Conservation (phyloP, 176 grass and related monocot genomes). For the Juncus effusus region DNA sequence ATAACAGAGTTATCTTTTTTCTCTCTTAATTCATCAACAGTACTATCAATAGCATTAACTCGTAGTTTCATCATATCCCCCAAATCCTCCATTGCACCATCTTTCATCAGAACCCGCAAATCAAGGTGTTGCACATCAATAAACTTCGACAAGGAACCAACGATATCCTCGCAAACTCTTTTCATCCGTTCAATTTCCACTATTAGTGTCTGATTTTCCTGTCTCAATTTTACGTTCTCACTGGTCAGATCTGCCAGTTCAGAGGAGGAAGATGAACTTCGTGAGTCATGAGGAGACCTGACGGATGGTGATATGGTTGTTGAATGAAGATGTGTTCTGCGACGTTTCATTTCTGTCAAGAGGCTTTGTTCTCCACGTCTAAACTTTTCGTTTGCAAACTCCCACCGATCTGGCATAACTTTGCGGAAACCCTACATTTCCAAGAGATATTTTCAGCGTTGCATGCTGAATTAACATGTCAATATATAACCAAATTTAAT, state of each 20-base stretch:
- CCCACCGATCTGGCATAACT: slow-evolving; percentile 77
- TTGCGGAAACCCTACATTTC: slow-evolving; percentile 72
- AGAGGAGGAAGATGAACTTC: slow-evolving; percentile 49
- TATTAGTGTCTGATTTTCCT: slow-evolving; percentile 48
- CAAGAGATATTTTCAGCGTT: too few species aligned
- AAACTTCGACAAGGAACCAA: slow-evolving; percentile 63
- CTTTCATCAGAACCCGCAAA: slow-evolving; percentile 43
- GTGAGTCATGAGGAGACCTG: slow-evolving; percentile 37
- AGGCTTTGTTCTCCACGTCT: slow-evolving; percentile 57
- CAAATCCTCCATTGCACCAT: not conserved
- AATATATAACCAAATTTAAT: too few species aligned
- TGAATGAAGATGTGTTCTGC: slow-evolving; percentile 35
- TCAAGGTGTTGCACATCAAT: slow-evolving; percentile 59
- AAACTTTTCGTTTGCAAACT: slow-evolving; percentile 90
- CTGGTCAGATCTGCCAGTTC: slow-evolving; percentile 31
- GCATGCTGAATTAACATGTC: too few species aligned
- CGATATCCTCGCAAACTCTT: slow-evolving; percentile 55
- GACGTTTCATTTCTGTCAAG: slow-evolving; percentile 54
- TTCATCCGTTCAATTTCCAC: slow-evolving; percentile 53
- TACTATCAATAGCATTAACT: not conserved
- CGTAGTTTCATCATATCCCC: slow-evolving; percentile 6
- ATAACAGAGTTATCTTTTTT: slow-evolving; percentile 36
- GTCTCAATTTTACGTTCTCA: slow-evolving; percentile 67
- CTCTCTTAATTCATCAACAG: not conserved
- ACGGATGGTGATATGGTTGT: slow-evolving; percentile 15